These are phyloP conservation scores for Dipteronia sinensis DNA, from an alignment of 345 rosid species.

Conservation along the genomic window DNA sequence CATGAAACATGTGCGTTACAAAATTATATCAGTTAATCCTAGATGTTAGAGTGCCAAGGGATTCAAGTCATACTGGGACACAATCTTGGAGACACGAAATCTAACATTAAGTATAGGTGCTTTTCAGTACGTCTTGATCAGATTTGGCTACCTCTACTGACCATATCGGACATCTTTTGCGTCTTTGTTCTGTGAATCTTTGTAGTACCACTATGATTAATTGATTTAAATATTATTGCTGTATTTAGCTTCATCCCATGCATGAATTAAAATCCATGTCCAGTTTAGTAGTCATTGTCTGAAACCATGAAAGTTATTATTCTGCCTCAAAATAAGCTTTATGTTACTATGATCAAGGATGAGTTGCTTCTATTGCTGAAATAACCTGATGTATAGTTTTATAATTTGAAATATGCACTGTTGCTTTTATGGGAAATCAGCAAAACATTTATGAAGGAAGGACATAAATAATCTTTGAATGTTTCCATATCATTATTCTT, in stretches of 20 bases:
- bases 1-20: not conserved
- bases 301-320: not conserved
- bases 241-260: too few relatives aligned
- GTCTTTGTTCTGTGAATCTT: not conserved
- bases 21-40: not conserved
- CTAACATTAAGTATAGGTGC: not conserved
- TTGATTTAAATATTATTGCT: too few relatives aligned
- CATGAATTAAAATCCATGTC: too few relatives aligned
- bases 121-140: not conserved
- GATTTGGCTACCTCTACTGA: not conserved
- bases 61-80: not conserved
- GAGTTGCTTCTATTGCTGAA: not conserved
- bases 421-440: not conserved
- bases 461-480: not conserved
- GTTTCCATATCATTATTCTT: not conserved
- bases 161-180: not conserved
- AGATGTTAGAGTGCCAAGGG: not conserved
- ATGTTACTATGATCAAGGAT: not conserved
- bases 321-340: not conserved
- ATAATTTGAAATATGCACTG: not conserved
- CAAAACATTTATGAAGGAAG: not conserved
- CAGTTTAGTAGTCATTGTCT: not conserved
- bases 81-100: not conserved
- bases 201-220: not conserved
- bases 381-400: not conserved